Evolutionary conservation across 805 yeast genomes (phyloP).

Genomic region (Sugiyamaella boreocaroliniensis): DNA sequence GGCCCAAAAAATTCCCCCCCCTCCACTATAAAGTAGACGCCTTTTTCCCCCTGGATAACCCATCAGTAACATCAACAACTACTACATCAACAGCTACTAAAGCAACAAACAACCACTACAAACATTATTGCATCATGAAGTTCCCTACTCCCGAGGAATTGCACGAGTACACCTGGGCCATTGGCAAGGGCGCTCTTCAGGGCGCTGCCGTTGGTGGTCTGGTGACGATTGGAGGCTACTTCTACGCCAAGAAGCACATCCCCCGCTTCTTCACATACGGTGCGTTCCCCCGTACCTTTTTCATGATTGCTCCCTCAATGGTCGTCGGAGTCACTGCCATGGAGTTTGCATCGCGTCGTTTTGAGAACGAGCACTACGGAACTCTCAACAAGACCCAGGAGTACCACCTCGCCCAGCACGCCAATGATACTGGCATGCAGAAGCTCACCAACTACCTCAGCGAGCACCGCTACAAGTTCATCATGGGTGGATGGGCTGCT

Average conservation of each 20-base stretch:
- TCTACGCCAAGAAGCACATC: constrained; percentile 40
- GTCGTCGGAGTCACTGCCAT: constrained; percentile 56
- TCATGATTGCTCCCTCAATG: constrained; percentile 63
- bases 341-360: constrained; percentile 61
- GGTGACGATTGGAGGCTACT: constrained; percentile 50
- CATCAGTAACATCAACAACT: too few species aligned
- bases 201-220: constrained; percentile 54
- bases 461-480: constrained; percentile 54
- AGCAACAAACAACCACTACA: neutral
- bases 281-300: constrained; percentile 44
- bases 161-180: constrained; percentile 54
- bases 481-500: constrained; percentile 72
- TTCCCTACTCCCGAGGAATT: constrained; percentile 59
- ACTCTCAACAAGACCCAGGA: constrained; percentile 30
- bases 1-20: too few species aligned
- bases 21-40: too few species aligned
- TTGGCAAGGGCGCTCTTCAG: constrained; percentile 53
- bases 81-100: neutral
- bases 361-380: constrained; percentile 57
- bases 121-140: constrained; percentile 45
- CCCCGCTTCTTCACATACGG: constrained; percentile 22
- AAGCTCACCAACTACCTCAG: constrained; percentile 30
- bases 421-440: constrained; percentile 35
- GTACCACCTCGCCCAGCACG: neutral
- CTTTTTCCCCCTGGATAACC: too few species aligned